Conservation (phyloP, 164 flowering plant species). For the Euptelea pleiosperma region DNA sequence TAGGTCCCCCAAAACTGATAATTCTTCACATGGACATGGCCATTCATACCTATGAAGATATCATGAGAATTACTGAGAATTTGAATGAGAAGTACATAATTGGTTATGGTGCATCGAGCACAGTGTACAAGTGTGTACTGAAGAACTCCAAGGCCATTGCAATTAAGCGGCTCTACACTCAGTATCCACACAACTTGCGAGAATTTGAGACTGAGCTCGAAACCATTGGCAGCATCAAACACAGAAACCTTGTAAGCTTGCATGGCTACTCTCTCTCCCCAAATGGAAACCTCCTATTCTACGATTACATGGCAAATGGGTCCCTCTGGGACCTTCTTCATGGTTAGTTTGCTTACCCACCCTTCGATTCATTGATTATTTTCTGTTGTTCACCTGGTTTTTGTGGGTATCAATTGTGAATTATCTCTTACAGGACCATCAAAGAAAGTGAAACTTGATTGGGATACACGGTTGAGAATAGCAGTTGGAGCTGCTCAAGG, state of each 20-base stretch:
- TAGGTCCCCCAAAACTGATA: conserved; percentile 78
- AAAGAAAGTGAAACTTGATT: conserved; percentile 83
- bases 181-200: conserved; percentile 47
- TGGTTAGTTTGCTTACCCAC: conserved; percentile 46
- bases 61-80: conserved; percentile 86
- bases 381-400: too few species aligned
- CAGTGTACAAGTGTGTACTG: conserved; percentile 79
- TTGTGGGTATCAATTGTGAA: too few species aligned
- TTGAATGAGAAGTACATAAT: conserved; percentile 78
- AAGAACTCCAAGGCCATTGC: conserved; percentile 88
- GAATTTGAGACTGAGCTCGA: conserved; percentile 93
- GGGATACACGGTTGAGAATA: conserved; percentile 78
- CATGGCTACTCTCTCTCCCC: conserved; percentile 85
- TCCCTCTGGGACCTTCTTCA: conserved; percentile 96
- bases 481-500: conserved; percentile 97
- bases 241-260: conserved; percentile 81
- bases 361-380: too few species aligned
- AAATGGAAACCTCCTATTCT: conserved; percentile 76
- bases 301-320: conserved; percentile 95
- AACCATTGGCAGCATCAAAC: conserved; percentile 85
- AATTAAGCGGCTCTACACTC: conserved; percentile 74
- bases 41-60: conserved; percentile 77
- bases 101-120: conserved; percentile 94
- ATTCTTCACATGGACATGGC: conserved; percentile 95
- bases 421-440: conserved; percentile 54